Evolutionary conservation across 768 basidiomycete species (phyloP).

Genomic region (Solioccasus polychromus): DNA sequence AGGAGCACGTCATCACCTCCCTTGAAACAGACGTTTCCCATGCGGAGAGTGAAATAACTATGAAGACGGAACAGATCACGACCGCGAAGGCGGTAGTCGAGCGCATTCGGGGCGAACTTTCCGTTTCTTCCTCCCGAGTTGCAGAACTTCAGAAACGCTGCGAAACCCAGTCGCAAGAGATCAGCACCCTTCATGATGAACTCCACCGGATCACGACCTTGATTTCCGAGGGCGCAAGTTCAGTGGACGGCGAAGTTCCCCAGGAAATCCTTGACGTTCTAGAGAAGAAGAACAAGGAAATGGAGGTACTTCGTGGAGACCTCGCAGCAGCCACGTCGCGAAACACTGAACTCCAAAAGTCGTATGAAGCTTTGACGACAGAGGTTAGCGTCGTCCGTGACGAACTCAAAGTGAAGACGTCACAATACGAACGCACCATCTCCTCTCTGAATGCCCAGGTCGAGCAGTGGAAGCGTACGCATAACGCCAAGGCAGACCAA

Average conservation of each 20-base stretch:
- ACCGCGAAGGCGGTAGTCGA: no score
- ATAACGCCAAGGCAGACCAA: background rate
- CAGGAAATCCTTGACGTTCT: background rate
- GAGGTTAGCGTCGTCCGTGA: background rate
- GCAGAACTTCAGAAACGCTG: background rate
- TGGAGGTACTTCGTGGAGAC: conserved; percentile 3
- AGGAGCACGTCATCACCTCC: background rate
- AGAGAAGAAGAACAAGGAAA: background rate
- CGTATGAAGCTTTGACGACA: background rate
- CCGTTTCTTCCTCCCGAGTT: no score
- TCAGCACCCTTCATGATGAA: background rate
- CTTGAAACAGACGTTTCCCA: background rate
- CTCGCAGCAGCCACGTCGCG: background rate
- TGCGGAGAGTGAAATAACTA: background rate
- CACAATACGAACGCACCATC: background rate
- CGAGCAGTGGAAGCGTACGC: background rate
- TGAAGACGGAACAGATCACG: background rate
- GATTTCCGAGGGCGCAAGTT: background rate
- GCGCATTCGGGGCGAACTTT: background rate
- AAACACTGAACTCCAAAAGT: conserved; percentile 1
- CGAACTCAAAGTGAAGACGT: background rate
- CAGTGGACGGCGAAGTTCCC: no score
- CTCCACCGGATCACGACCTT: background rate
- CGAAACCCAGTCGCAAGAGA: conserved; percentile 1
- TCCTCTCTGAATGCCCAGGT: background rate